Percentiles rank a stretch among this genome's conserved stretches.
Conservation (phyloP, 306 rosid genomes). For the Carpinus fangiana region DNA sequence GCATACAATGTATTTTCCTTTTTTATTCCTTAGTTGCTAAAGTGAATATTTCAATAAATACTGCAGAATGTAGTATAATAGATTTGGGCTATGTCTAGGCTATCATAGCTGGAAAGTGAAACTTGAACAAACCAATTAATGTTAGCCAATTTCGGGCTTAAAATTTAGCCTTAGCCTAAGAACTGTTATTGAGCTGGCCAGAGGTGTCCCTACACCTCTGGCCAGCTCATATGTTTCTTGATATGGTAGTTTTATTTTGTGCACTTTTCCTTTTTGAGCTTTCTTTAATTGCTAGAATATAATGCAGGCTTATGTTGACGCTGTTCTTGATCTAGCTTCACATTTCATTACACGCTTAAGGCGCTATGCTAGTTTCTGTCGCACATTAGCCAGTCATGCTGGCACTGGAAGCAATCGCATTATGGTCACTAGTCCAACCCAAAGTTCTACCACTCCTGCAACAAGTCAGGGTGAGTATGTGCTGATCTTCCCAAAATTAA, state of each 20-base stretch:
- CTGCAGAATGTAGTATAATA: background rate
- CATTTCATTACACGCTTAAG: slow-evolving; percentile 97
- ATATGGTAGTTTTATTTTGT: background rate
- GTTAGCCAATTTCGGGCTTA: slow-evolving; percentile 6
- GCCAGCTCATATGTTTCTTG: background rate
- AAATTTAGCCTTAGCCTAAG: background rate
- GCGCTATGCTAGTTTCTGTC: slow-evolving; percentile 99
- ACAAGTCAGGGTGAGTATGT: slow-evolving; percentile 76
- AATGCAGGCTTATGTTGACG: slow-evolving; percentile 93
- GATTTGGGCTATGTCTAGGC: background rate
- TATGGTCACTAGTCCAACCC: slow-evolving; percentile 93
- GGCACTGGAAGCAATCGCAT: slow-evolving; percentile 90
- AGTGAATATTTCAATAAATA: background rate
- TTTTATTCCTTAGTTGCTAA: background rate
- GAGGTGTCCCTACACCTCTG: background rate
- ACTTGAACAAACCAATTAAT: background rate
- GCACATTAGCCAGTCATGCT: slow-evolving; percentile 97
- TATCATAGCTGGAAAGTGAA: background rate
- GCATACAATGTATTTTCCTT: background rate
- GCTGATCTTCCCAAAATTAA: slow-evolving; percentile 10
- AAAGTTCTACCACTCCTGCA: slow-evolving; percentile 80
- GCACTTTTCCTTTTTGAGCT: slow-evolving; percentile 7
- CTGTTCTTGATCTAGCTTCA: slow-evolving; percentile 97
- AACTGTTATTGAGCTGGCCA: background rate
- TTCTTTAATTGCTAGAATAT: slow-evolving; percentile 25